Base-by-base conservation (phyloP, 2,329 filamentous ascomycete species). In the Microdochium nivale region DNA sequence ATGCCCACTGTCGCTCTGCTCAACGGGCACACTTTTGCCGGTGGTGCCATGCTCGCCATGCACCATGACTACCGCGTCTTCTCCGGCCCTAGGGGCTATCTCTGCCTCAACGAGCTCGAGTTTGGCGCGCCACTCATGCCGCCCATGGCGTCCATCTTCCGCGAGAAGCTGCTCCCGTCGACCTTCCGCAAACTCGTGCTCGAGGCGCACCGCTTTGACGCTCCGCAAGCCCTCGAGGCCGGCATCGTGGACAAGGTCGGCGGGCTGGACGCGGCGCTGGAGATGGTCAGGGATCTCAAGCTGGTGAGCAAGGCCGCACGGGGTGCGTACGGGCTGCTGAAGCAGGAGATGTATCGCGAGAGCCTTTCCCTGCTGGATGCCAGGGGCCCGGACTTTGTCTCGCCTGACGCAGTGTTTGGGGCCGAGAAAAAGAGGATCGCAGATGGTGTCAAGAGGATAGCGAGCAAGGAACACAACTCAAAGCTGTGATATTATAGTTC, bases 51-150 rank as follows among this genome's bases (percentile, higher is more conserved):
- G 84, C 73, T 87, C 10, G 81, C 87, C 53, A 88, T 90, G 79
- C 82, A 87, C 69, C 87, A 91, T 68, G 88, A 92, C 70, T 94
- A 94, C 71, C 81, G 89, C 25, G 76, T 94, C 58, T 87, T 88
- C 72, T 86, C 49, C 5, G 54, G 86, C 62, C 79, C 84, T 0
- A 75, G 78, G 21, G 89, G 88, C n/a, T 91, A 82, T 68, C 67
- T 88, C 37, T 92, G 88, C 68, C 71, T 94, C 58, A 92, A 92
- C 67, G 88, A 94, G 70, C 75, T 94, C 14, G 83, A 90, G 58
- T 86, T 94, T 55, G 88, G 88, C 49, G 84, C 85, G 1, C 80
- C 85, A n/a, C 77, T 94, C 33, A 79, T 83, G 57, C 77, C 87
- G 2, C 76, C 87, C 53, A 90, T 95, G 87, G 79, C 79, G 51